Base-by-base conservation (phyloP, 2,329 filamentous ascomycete genomes). In the Stagonosporopsis cucurbitacearum region DNA sequence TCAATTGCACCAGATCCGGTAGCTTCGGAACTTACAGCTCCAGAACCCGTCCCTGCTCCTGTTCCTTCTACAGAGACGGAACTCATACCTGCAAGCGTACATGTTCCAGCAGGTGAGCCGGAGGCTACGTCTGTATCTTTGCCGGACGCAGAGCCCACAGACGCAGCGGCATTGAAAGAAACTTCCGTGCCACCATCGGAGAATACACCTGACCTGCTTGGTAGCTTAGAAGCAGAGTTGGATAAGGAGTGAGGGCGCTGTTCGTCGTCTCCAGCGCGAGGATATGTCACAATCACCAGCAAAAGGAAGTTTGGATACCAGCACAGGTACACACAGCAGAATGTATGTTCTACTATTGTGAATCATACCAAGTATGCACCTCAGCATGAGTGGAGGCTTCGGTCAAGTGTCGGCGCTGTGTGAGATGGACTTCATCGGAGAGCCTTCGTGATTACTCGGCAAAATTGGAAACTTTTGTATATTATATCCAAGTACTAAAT, bases 201-300 rank as follows among this genome's bases (percentile, higher is more conserved):
- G 33, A 72, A 69, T 7, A 78, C 79, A 49, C 65, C 77, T 26
- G 80, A 82, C 68, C 63, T 82, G 28, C 66, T 82, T 25, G 79
- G 78, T 32, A 81, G 77, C 51, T 62, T 82, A 22, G 80, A 83
- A 60, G 75, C 74, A 22, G 79, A 80, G 50, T 59, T 80, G 41
- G 73, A 76, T 22, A 43, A 43, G 47, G 69, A 72, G 32, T 28
- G 48, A 5, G 6, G 4, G 4, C 17, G 22, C 20, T 4, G 20
- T 8, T 7, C n/a, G 20, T 12, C 9, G 12, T 36, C 33, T 36
- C 2, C 9, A 36, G 33, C 19, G 7, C 17, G 2, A 20, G 17
- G n/a, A 36, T 20, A 6, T 8, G 33, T 36, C 4, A 15, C 12
- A 8, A 4, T 20, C n/a, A n/a, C 30, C 15, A 15, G 30, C 30